phyloP scores from a whole-genome alignment of 2,329 filamentous ascomycete species.

The Talaromyces atroroseus region DNA sequence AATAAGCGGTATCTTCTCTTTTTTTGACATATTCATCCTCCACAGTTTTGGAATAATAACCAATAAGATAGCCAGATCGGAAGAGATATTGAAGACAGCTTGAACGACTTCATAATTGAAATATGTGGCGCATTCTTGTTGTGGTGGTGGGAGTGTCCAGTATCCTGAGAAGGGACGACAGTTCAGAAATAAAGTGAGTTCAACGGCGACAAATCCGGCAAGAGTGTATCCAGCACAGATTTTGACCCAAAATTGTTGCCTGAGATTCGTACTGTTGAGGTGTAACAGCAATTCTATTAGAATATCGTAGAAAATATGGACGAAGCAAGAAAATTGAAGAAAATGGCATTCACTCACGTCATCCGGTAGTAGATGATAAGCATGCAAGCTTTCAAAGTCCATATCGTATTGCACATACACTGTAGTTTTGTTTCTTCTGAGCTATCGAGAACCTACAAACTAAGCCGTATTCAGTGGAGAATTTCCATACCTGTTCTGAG shows the following conservation, averaged over 20 bases:
- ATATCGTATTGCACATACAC: constrained; percentile 14
- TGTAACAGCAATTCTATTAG: not conserved
- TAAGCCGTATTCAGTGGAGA: no score
- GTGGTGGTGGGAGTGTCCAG: constrained; percentile 43
- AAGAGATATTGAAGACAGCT: constrained; percentile 42
- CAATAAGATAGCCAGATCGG: constrained; percentile 35
- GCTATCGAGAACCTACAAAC: no score
- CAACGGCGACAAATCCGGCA: constrained; percentile 43
- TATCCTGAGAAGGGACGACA: constrained; percentile 47
- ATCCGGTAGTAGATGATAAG: constrained; percentile 46
- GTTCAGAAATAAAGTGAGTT: constrained; percentile 46
- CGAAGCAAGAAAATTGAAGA: not conserved
- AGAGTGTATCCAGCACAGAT: constrained; percentile 39
- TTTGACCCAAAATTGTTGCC: constrained; percentile 34
- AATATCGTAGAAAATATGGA: not conserved
- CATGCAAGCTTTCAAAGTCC: constrained; percentile 43
- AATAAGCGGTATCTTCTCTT: constrained; percentile 30
- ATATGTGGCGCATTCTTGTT: constrained; percentile 38
- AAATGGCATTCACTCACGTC: constrained; percentile 22
- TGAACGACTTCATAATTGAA: constrained; percentile 39
- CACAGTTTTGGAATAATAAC: constrained; percentile 35
- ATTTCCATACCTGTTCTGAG: constrained; percentile 8
- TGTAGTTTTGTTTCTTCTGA: not conserved
- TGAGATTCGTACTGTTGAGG: constrained; percentile 25
- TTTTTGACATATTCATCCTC: constrained; percentile 28